Evolutionary conservation across 2,329 filamentous ascomycete genomes (phyloP).

Genomic region (Phyllosticta citrichinensis): DNA sequence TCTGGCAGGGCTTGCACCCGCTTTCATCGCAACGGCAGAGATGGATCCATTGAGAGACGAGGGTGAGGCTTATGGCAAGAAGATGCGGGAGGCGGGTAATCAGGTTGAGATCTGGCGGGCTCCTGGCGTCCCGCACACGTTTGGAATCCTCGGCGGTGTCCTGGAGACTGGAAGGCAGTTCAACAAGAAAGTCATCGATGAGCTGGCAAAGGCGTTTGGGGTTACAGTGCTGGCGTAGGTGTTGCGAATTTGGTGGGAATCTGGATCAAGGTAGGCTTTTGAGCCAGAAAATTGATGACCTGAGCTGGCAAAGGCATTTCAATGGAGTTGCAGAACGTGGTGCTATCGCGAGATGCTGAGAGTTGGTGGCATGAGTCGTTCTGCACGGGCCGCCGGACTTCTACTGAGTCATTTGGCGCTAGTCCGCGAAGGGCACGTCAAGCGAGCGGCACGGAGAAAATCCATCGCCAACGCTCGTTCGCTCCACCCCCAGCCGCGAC

Average conservation of each 20-base stretch:
- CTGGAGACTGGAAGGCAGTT: background rate
- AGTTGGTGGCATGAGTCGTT: background rate
- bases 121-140: slow-evolving; percentile 25
- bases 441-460: slow-evolving; percentile 9
- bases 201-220: background rate
- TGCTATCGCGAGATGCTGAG: background rate
- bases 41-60: slow-evolving; percentile 34
- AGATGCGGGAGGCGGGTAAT: slow-evolving; percentile 26
- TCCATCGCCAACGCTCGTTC: background rate
- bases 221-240: background rate
- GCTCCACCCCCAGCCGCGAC: background rate
- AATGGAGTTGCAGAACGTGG: background rate
- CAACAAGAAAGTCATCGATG: slow-evolving; percentile 1
- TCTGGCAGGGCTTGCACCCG: slow-evolving; percentile 28
- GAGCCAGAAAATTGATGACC: background rate
- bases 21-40: slow-evolving; percentile 31
- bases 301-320: background rate
- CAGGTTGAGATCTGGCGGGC: slow-evolving; percentile 23
- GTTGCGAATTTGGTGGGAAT: background rate
- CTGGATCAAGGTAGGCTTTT: too few species aligned
- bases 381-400: too few species aligned
- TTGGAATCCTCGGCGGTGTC: slow-evolving; percentile 3
- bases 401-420: background rate
- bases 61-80: slow-evolving; percentile 30
- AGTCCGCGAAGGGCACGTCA: background rate